Base-by-base conservation (phyloP, 495 filamentous ascomycete genomes). In the Daldinia caldariorum region DNA sequence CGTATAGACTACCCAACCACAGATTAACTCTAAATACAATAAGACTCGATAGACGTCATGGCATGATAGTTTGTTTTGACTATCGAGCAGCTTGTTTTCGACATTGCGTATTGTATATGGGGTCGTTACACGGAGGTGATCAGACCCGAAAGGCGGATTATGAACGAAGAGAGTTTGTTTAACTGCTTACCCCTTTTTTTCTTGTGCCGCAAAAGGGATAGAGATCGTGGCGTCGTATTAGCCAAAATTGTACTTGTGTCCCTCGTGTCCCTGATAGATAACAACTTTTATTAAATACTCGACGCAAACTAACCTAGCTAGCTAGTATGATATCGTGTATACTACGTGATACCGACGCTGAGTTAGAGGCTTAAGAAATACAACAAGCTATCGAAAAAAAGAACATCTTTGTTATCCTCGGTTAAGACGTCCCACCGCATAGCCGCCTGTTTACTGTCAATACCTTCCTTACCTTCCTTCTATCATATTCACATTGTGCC, bases 341-440 rank as follows among this genome's bases (percentile, higher is more conserved):
- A 35, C n/a, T n/a, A n/a, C n/a, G n/a, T n/a, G 34, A 7, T 35
- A 26, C 26, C 9, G 37, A 12, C 14, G 12, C 4, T 39, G 12
- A 13, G 5, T 12, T 47, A 16, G 16, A 47, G 43, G 43, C 43
- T 47, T n/a, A 20, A 47, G 43, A 7, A 35, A 3, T 38, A 45
- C 18, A 45, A 8, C 41, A 3, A 47, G 18, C 43, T 20, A 20
- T 12, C 6, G 32, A 3, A 35, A 26, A 14, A 18, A 13, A 10
- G 41, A 18, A 47, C 22, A 12, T 47, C 18, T 22, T 22, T 47
- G 9, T 47, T 47, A 16, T 10, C 43, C 18, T 47, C 43, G 43
- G 43, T 47, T 47, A 47, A 20, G 43, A 47, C 43, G 43, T 47
- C 18, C 18, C 43, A 47, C 43, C 18, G 20, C 43, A 6, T 47